Conservation (phyloP, 1,284 basidiomycete genomes). For the Xanthoconium separans region DNA sequence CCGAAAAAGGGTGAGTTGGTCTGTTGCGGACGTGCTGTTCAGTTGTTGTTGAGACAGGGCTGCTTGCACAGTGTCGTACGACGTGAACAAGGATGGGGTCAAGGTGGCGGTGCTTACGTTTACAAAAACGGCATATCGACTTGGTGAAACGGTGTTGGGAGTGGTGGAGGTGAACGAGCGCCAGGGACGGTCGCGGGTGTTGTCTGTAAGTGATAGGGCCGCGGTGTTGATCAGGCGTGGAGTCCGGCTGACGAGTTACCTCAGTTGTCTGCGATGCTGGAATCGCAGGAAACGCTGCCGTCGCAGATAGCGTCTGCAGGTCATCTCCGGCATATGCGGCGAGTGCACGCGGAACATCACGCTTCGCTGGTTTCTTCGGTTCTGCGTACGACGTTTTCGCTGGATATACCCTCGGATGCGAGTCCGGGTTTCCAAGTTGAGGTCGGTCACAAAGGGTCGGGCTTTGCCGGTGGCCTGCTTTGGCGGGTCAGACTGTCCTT, state of each 20-base stretch:
- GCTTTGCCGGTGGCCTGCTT: conserved; percentile 64
- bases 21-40: not conserved
- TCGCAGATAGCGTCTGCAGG: conserved; percentile 44
- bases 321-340: conserved; percentile 50
- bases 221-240: not conserved
- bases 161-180: conserved; percentile 83
- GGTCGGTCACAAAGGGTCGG: conserved; percentile 3
- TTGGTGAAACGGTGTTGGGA: conserved; percentile 87
- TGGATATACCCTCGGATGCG: conserved; percentile 88
- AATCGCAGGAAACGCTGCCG: conserved; percentile 83
- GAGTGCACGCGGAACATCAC: conserved; percentile 83
- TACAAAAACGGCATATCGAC: conserved; percentile 82
- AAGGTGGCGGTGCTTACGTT: conserved; percentile 89
- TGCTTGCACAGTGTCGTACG: conserved; percentile 71
- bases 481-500: conserved; percentile 86
- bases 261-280: conserved; percentile 81
- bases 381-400: conserved; percentile 74
- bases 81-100: conserved; percentile 88
- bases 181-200: conserved; percentile 56
- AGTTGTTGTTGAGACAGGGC: not conserved
- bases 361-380: conserved; percentile 70
- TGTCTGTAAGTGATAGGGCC: conserved; percentile 56
- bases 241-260: not conserved
- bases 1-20: conserved; percentile 73
- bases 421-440: conserved; percentile 76